A percentile compares a stretch with the other conserved stretches of the same genome.
Evolutionary conservation across 768 basidiomycete species (phyloP).

Genomic region (Dacryopinax spathularia): DNA sequence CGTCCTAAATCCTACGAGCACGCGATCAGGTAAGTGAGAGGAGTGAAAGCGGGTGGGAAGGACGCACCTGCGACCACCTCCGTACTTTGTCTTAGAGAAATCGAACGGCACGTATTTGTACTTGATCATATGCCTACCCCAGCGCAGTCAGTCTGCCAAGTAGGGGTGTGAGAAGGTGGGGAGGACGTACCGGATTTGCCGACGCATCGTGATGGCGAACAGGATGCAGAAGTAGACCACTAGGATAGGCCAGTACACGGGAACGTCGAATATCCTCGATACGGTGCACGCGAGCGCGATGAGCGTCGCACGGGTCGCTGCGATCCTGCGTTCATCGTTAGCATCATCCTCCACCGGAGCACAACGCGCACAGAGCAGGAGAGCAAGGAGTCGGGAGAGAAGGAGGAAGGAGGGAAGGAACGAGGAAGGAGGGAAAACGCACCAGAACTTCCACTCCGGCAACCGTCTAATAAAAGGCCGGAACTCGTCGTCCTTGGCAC

Average conservation of each 20-base stretch:
- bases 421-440: conserved; percentile 15
- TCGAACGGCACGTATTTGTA: conserved; percentile 96
- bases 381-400: not conserved
- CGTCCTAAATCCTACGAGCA: no score
- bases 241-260: conserved; percentile 98
- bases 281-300: conserved; percentile 68
- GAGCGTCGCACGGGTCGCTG: conserved; percentile 75
- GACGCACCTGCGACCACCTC: conserved; percentile 23
- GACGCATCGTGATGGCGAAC: conserved; percentile 86
- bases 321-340: conserved; percentile 45
- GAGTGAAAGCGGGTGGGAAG: no score
- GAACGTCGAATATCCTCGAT: conserved; percentile 81
- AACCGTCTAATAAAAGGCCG: conserved; percentile 88
- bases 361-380: no score
- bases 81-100: conserved; percentile 83
- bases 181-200: conserved; percentile 68
- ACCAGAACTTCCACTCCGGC: conserved; percentile 97
- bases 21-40: no score
- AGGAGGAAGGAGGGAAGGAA: not conserved
- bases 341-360: no score
- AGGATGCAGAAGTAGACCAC: conserved; percentile 93
- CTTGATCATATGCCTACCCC: conserved; percentile 87
- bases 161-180: not conserved
- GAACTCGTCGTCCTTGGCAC: conserved; percentile 81
- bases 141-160: conserved; percentile 5